phyloP scores from a whole-genome alignment of 108 stramenopile species.

The Skeletonema menzelii region DNA sequence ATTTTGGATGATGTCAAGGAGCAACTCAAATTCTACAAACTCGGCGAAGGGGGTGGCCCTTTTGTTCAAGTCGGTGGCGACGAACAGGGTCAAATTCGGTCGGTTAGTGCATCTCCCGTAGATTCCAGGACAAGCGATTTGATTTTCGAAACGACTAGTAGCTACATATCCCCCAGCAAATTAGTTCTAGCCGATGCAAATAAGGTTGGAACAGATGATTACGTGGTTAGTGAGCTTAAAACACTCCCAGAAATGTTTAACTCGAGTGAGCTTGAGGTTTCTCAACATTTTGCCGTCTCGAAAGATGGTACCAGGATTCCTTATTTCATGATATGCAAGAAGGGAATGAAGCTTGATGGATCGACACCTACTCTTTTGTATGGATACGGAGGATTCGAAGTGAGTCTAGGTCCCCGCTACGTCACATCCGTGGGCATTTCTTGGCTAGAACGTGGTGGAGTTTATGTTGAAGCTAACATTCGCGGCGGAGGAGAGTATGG shows the following conservation, averaged over 20 bases:
- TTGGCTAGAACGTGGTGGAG: slow-evolving; percentile 93
- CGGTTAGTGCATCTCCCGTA: slow-evolving; percentile 54
- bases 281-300: slow-evolving; percentile 72
- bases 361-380: slow-evolving; percentile 55
- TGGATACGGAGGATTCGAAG: slow-evolving; percentile 97
- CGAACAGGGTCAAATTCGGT: slow-evolving; percentile 67
- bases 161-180: slow-evolving; percentile 72
- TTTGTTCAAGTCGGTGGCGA: slow-evolving; percentile 54
- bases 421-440: slow-evolving; percentile 68
- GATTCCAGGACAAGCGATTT: slow-evolving; percentile 66
- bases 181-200: slow-evolving; percentile 71
- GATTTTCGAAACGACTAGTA: slow-evolving; percentile 73
- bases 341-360: slow-evolving; percentile 38
- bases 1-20: slow-evolving; percentile 85
- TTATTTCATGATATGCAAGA: slow-evolving; percentile 56
- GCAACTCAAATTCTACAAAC: slow-evolving; percentile 74
- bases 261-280: slow-evolving; percentile 57
- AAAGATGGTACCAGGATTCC: slow-evolving; percentile 87
- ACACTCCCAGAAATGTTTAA: slow-evolving; percentile 68
- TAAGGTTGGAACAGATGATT: slow-evolving; percentile 49
- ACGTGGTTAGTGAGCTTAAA: slow-evolving; percentile 57
- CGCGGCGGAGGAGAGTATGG: slow-evolving; percentile 96
- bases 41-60: slow-evolving; percentile 57
- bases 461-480: slow-evolving; percentile 95
- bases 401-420: slow-evolving; percentile 90